phyloP scores from a whole-genome alignment of 352 stramenopile species.

The Plasmopara viticola region DNA sequence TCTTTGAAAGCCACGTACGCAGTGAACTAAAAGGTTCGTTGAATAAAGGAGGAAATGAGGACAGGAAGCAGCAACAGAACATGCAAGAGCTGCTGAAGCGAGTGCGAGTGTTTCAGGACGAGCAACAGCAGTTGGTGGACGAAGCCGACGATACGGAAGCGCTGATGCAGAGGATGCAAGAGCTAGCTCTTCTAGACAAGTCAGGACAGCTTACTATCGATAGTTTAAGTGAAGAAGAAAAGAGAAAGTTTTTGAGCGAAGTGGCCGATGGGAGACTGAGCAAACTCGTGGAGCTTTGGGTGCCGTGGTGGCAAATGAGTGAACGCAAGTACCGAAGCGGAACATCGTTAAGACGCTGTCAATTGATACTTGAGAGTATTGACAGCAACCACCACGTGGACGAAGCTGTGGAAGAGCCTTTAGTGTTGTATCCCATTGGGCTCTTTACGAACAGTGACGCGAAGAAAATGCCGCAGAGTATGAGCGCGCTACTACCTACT shows the following conservation, averaged over 20 bases:
- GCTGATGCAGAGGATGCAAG: constrained; percentile 35
- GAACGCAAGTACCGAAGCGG: constrained; percentile 43
- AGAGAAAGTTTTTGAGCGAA: constrained; percentile 50
- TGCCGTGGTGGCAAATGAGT: constrained; percentile 62
- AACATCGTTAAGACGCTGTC: constrained; percentile 30
- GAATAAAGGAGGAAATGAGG: constrained; percentile 16
- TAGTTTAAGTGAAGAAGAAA: constrained; percentile 49
- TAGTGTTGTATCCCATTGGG: constrained; percentile 34
- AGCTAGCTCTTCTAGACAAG: constrained; percentile 44
- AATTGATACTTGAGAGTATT: constrained; percentile 52
- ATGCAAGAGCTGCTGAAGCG: constrained; percentile 45
- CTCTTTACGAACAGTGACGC: constrained; percentile 45
- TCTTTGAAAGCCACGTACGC: constrained; percentile 66
- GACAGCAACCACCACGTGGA: constrained; percentile 1
- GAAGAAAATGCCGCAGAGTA: constrained; percentile 27
- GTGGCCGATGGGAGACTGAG: constrained; percentile 59
- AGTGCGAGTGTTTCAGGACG: constrained; percentile 54
- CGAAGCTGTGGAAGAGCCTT: constrained; percentile 2
- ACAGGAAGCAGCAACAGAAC: constrained; percentile 26
- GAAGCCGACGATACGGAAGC: constrained; percentile 24
- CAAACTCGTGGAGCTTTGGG: constrained; percentile 57
- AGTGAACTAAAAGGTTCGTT: constrained; percentile 43
- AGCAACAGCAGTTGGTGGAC: constrained; percentile 14
- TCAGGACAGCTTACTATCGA: constrained; percentile 46
- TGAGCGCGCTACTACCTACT: constrained; percentile 28